Conservation (phyloP, 257 asterid species). For the Solanum bulbocastanum region DNA sequence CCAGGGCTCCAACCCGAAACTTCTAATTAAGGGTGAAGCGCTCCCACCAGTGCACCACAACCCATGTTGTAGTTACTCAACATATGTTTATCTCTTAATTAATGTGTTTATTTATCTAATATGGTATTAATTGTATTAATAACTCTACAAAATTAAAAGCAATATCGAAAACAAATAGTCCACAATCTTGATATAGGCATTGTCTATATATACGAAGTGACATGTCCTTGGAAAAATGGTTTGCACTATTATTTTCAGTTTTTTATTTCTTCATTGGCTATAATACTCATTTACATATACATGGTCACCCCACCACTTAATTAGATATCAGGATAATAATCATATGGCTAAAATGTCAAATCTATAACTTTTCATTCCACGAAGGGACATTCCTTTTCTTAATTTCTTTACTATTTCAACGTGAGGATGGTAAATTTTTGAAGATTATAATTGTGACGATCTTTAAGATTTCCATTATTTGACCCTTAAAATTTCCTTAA, state of each 20-base stretch:
- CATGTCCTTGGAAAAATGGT: background rate
- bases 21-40: too few species aligned
- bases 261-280: background rate
- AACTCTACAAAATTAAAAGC: background rate
- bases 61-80: background rate
- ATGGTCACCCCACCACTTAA: background rate
- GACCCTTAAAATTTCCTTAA: background rate
- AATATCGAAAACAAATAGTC: background rate
- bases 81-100: background rate
- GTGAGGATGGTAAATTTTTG: background rate
- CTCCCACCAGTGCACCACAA: too few species aligned
- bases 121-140: background rate
- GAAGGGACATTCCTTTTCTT: background rate
- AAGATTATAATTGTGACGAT: background rate
- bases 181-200: background rate
- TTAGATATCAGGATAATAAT: background rate
- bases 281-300: background rate
- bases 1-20: too few species aligned
- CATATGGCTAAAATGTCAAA: background rate
- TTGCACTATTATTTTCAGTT: background rate
- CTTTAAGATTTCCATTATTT: too few species aligned
- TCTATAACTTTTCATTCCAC: background rate
- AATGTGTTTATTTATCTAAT: too few species aligned
- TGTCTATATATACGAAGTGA: background rate
- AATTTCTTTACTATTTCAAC: background rate